phyloP scores from a whole-genome alignment of 2,329 filamentous ascomycete genomes.

The Periconia macrospinosa region DNA sequence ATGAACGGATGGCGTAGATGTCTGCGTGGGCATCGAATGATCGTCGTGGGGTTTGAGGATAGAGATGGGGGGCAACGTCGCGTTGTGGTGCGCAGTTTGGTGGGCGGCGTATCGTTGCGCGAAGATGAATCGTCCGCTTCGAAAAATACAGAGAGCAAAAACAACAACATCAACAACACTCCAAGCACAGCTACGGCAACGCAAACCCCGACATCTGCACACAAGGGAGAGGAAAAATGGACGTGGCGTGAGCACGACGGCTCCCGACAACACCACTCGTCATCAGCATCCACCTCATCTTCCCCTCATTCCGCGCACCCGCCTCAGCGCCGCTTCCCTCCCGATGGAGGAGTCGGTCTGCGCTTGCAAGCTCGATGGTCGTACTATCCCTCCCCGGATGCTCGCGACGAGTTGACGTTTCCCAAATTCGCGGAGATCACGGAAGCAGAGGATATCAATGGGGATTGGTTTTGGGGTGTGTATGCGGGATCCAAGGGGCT shows the following conservation, averaged over 20 bases:
- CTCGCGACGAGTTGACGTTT: constrained; percentile 78
- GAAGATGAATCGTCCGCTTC: constrained; percentile 52
- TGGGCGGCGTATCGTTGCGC: constrained; percentile 73
- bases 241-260: constrained; percentile 41
- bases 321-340: constrained; percentile 59
- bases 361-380: constrained; percentile 69
- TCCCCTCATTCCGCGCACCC: background rate
- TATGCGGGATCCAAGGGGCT: constrained; percentile 81
- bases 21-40: constrained; percentile 79
- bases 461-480: constrained; percentile 85
- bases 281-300: constrained; percentile 2
- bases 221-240: constrained; percentile 24
- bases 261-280: constrained; percentile 23
- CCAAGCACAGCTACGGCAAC: background rate
- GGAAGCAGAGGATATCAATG: constrained; percentile 85
- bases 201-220: background rate
- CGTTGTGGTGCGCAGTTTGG: constrained; percentile 69
- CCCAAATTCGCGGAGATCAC: constrained; percentile 79
- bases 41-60: constrained; percentile 74
- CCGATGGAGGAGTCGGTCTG: constrained; percentile 72
- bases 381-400: constrained; percentile 70
- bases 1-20: constrained; percentile 82
- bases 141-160: constrained; percentile 4
- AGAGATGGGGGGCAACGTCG: constrained; percentile 67
- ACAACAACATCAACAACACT: background rate